Base-by-base conservation (phyloP, 2,329 filamentous ascomycete genomes). In the Pseudogymnoascus sp. region DNA sequence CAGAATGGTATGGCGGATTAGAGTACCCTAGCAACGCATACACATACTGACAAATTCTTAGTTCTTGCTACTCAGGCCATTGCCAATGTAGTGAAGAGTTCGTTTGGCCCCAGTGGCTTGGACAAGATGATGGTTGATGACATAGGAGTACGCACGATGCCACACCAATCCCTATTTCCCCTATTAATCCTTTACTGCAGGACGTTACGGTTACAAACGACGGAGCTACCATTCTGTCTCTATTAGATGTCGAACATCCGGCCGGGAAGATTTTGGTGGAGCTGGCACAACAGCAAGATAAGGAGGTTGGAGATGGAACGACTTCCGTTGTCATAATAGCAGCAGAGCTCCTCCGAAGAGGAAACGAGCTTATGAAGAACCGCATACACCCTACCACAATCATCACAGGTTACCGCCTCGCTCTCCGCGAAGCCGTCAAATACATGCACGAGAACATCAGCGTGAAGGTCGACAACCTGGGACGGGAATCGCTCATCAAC, bases 71-170 rank as follows among this genome's bases (percentile, higher is more conserved):
- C 95, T 53, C 92, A 97, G 77, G 92, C 93, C 65, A 98, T 99
- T 73, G 89, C 95, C 72, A 99, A 98, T 86, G 93, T 99, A 65
- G 92, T 99, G 77, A 98, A 96, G 82, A 96, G 91, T 78, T 99
- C 95, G 14, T 99, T 99, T 75, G 95, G 95, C 63, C 95, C 95
- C 61, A 96, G 91, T 66, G 95, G 95, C 59, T 84, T 99, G 69
- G 95, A 99, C 77, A 99, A 99, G 85, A 99, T 99, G 95, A 98
- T 99, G 95, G 95, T 99, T 72, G 95, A 99, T 79, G 95, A 99
- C 76, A 98, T 99, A 76, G 95, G 95, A 74, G 89, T 91, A 85
- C 71, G 87, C 72, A 35, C 24, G 60, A 62, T 60, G 46, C 24
- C 28, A n/a, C 33, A 50, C 8, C 26, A 14, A 61, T 38, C 24